Conservation (phyloP, 805 yeast species). For the Nakazawaea populi region DNA sequence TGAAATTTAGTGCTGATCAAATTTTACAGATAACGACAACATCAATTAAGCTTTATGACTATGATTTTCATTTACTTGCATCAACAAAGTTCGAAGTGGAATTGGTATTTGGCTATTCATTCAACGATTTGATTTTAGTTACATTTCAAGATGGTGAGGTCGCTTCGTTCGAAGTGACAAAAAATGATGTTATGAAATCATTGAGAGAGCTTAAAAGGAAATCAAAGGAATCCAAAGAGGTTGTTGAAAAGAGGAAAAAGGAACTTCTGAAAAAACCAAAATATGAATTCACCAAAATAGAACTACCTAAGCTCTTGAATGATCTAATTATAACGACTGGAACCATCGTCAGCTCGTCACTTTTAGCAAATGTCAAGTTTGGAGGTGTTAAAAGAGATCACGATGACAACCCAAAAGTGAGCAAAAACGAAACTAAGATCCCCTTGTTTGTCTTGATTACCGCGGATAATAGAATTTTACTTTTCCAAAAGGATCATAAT, state of each 20-base stretch:
- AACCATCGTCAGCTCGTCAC: constrained; percentile 46
- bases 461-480: constrained; percentile 69
- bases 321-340: constrained; percentile 62
- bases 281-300: constrained; percentile 20
- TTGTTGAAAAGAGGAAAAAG: constrained; percentile 1
- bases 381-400: constrained; percentile 21
- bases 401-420: constrained; percentile 19
- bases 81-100: constrained; percentile 52
- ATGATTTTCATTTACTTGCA: constrained; percentile 48
- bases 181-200: constrained; percentile 9
- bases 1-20: constrained; percentile 44
- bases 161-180: constrained; percentile 40
- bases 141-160: constrained; percentile 70
- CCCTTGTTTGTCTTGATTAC: constrained; percentile 60
- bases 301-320: constrained; percentile 27
- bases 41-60: constrained; percentile 56
- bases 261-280: constrained; percentile 7
- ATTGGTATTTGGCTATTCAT: constrained; percentile 50
- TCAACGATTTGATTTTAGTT: constrained; percentile 34
- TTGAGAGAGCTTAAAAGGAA: constrained; percentile 9
- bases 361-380: constrained; percentile 36
- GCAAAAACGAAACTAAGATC: constrained; percentile 23
- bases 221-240: constrained; percentile 6
- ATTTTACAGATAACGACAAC: constrained; percentile 73
- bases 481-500: constrained; percentile 50